A percentile compares a stretch with the other conserved stretches of the same genome.
These are phyloP conservation scores for Mycena vulgaris DNA, from an alignment of 768 basidiomycete genomes.

Conservation along the genomic window DNA sequence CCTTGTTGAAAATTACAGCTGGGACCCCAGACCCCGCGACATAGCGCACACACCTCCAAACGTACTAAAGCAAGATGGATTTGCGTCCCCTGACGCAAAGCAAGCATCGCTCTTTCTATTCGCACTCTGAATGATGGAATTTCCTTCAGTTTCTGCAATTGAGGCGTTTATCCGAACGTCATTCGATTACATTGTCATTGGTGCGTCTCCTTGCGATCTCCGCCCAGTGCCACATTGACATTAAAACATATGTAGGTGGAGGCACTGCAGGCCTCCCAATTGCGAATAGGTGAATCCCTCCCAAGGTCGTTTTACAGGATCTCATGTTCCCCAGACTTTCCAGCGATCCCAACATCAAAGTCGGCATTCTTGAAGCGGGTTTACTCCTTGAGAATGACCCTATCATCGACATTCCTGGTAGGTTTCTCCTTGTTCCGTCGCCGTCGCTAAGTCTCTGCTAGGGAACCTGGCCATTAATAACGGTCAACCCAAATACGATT, in stretches of 20 bases:
- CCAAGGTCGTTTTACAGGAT: neutral
- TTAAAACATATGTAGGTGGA: constrained; percentile 16
- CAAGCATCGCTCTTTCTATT: too few relatives aligned
- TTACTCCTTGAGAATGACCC: constrained; percentile 14
- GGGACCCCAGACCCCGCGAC: too few relatives aligned
- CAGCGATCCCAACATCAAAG: constrained; percentile 8
- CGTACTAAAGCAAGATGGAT: too few relatives aligned
- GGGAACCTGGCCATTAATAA: constrained; percentile 17
- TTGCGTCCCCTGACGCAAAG: too few relatives aligned
- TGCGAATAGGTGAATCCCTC: neutral
- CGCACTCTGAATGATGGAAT: neutral
- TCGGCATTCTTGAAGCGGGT: constrained; percentile 29
- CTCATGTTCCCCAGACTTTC: neutral
- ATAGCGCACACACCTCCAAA: too few relatives aligned
- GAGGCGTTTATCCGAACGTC: constrained; percentile 15
- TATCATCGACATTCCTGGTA: constrained; percentile 19
- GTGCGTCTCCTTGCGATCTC: neutral
- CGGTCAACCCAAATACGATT: constrained; percentile 25
- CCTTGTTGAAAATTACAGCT: too few relatives aligned
- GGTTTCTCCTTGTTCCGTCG: too few relatives aligned
- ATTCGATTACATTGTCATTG: constrained; percentile 25
- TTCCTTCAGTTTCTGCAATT: constrained; percentile 19
- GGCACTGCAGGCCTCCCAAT: constrained; percentile 24
- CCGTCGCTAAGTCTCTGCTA: neutral
- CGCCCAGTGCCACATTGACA: too few relatives aligned